Base-by-base conservation (phyloP, 1,284 basidiomycete species). In the Apiotrichum mycotoxinovorans region DNA sequence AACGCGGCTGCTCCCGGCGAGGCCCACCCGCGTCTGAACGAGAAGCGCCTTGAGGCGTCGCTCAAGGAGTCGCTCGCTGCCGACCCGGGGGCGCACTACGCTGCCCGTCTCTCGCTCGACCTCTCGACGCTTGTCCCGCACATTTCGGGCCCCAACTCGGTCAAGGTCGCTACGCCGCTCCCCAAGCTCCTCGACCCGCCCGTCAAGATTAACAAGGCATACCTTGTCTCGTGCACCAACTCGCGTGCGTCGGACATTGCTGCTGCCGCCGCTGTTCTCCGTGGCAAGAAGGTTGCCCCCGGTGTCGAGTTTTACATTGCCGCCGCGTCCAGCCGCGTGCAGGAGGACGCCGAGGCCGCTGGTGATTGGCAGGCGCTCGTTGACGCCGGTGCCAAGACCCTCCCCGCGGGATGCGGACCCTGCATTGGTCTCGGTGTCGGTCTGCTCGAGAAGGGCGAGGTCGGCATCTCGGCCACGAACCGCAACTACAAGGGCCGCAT, bases 401-500 rank as follows among this genome's bases (percentile, higher is more conserved):
- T 98, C 0, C 95, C 96, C 8, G 89, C 95, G 0, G 96, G 95
- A 1, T 99, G 96, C 71, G 96, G 95, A 0, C 95, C 95, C 0
- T 99, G 96, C 75, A 99, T 98, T 62, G 96, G 96, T 23, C 83
- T 98, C 7, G 95, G 95, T 4, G 87, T 87, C 1, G 96, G 96
- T 17, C 79, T 98, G 53, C 80, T 98, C 25, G 87, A 97, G 73
- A 94, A 98, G 68, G 95, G 95, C 4, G 83, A 98, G 78, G 87
- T 88, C 2, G 95, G 95, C 1, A 98, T 99, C 73, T 94, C 90
- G 66, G 95, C 96, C 8, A 98, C 95, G 15, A 99, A 99, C 79
- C 83, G 95, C 73, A 99, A 99, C 73, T 99, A 98, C 80, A 98
- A 99, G 80, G 95, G 95, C 7, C 83, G 95, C 12, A 99, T 99